Evolutionary conservation across 164 flowering plant species (phyloP).

Genomic region (Protea cynaroides): DNA sequence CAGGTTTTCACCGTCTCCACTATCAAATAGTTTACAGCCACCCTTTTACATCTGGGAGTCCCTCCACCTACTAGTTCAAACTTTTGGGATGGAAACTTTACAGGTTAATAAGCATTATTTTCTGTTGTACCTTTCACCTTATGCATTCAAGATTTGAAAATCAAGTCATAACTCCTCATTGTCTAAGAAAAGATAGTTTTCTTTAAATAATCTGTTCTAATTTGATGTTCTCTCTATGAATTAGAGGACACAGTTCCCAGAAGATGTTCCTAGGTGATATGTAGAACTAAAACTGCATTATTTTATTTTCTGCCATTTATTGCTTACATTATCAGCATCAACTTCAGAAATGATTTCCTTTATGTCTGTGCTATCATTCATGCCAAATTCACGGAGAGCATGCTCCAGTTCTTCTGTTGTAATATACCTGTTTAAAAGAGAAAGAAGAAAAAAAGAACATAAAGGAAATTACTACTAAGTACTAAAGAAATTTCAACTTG

Average conservation of each 20-base stretch:
- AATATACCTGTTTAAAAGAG: constrained; percentile 51
- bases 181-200: not conserved
- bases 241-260: not conserved
- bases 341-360: constrained; percentile 96
- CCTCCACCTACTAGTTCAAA: too few relatives aligned
- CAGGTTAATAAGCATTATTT: too few relatives aligned
- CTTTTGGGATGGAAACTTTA: too few relatives aligned
- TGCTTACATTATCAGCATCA: constrained; percentile 75
- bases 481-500: not conserved
- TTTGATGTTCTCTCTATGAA: not conserved
- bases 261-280: too few relatives aligned
- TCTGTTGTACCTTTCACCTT: not conserved
- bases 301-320: not conserved
- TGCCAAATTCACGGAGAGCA: constrained; percentile 72
- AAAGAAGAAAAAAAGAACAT: not conserved
- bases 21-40: too few relatives aligned
- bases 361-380: constrained; percentile 82
- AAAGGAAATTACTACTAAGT: not conserved
- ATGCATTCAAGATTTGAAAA: not conserved
- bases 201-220: not conserved
- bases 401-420: constrained; percentile 87
- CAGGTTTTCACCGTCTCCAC: too few relatives aligned
- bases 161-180: too few relatives aligned
- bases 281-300: not conserved
- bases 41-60: too few relatives aligned